These are phyloP conservation scores for Apiospora malaysiana DNA, from an alignment of 2,329 filamentous ascomycete species.

Conservation along the genomic window DNA sequence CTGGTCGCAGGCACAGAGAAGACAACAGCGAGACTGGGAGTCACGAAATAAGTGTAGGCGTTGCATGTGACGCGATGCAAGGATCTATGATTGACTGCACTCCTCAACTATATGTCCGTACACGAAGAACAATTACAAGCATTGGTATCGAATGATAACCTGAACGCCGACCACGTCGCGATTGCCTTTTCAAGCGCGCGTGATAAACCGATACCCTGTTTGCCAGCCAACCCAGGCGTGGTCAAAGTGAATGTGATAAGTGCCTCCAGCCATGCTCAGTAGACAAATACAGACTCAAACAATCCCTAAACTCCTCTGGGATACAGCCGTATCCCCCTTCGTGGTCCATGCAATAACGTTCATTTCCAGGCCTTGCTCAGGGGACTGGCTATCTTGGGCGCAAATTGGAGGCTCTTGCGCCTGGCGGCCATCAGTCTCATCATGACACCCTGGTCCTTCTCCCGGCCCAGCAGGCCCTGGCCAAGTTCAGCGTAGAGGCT, in stretches of 20 bases:
- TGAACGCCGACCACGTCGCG: constrained; percentile 10
- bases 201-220: constrained; percentile 7
- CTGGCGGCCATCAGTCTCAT: constrained; percentile 73
- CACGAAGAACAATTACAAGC: constrained; percentile 4
- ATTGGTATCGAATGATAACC: constrained; percentile 15
- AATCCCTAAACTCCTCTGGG: constrained; percentile 1
- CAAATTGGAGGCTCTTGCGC: constrained; percentile 79
- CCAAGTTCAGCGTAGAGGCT: constrained; percentile 46
- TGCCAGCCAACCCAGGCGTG: constrained; percentile 8
- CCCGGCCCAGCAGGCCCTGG: constrained; percentile 50
- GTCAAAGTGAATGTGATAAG: constrained; percentile 9
- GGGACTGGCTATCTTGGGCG: constrained; percentile 76
- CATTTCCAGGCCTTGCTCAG: constrained; percentile 63
- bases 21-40: not conserved
- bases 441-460: constrained; percentile 63
- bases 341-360: constrained; percentile 7
- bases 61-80: not conserved
- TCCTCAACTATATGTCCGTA: not conserved
- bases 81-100: constrained; percentile 8
- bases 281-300: constrained; percentile 5
- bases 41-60: not conserved
- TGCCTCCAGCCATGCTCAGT: constrained; percentile 13
- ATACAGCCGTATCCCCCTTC: not conserved
- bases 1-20: not conserved
- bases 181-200: constrained; percentile 3